phyloP scores from a whole-genome alignment of 352 stramenopile genomes.

The Pseudoperonospora humuli region DNA sequence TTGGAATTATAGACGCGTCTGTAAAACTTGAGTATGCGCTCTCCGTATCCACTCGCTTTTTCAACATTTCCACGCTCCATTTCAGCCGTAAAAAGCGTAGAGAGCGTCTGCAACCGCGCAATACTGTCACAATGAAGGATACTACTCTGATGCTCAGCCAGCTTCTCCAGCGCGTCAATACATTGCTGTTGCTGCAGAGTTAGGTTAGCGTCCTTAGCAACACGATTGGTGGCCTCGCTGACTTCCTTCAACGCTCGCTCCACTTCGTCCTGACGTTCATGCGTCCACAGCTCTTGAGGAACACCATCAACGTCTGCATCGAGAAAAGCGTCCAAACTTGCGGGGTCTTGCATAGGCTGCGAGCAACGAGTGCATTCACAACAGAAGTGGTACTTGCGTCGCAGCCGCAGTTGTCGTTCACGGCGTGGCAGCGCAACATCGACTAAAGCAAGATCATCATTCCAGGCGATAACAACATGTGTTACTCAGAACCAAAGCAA shows the following conservation, averaged over 20 bases:
- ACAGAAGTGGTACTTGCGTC: conserved; percentile 55
- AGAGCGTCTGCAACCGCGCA: conserved; percentile 34
- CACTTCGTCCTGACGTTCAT: conserved; percentile 23
- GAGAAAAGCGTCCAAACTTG: conserved; percentile 33
- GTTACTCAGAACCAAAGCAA: conserved; percentile 3
- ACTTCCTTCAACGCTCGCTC: conserved; percentile 17
- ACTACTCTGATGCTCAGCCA: conserved; percentile 19
- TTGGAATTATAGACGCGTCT: conserved; percentile 42
- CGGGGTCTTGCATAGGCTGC: conserved; percentile 17
- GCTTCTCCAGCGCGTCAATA: conserved; percentile 18
- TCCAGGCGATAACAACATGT: not conserved
- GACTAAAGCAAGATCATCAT: conserved; percentile 26
- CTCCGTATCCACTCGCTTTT: conserved; percentile 30
- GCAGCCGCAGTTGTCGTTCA: conserved; percentile 35
- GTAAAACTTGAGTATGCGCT: conserved; percentile 55
- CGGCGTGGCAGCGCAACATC: conserved; percentile 45
- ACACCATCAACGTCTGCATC: conserved; percentile 44
- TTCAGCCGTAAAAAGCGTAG: conserved; percentile 46
- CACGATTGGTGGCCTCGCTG: conserved; percentile 7
- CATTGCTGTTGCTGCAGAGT: conserved; percentile 16
- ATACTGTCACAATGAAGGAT: conserved; percentile 41
- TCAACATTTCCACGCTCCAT: conserved; percentile 30
- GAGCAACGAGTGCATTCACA: conserved; percentile 48
- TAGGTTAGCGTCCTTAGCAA: conserved; percentile 1
- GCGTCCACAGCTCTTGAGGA: conserved; percentile 28